Conservation (phyloP, 2,329 filamentous ascomycete species). For the Hirsutella minnesotensis region DNA sequence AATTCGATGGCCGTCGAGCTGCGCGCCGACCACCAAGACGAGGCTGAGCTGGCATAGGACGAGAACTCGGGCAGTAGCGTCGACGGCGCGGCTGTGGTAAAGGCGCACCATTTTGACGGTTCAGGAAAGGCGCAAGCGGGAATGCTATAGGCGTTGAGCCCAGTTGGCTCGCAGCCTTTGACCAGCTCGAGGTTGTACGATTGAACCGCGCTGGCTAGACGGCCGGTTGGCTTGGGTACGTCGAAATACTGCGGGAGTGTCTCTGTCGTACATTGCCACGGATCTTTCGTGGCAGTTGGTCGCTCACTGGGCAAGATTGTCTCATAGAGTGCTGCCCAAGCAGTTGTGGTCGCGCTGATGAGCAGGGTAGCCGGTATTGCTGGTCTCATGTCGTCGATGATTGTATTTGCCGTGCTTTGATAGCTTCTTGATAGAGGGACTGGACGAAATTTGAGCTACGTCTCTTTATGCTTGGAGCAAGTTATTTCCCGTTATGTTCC, state of each 20-base stretch:
- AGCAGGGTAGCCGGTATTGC: neutral
- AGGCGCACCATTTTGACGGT: neutral
- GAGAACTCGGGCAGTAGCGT: neutral
- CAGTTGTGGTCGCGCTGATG: neutral
- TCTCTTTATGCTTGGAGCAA: too few species aligned
- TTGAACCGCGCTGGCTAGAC: neutral
- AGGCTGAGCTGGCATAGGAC: neutral
- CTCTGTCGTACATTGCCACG: neutral
- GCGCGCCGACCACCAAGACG: neutral
- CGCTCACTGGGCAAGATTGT: neutral
- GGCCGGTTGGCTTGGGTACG: neutral
- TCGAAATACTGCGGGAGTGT: neutral
- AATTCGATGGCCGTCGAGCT: neutral
- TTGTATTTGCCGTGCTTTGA: too few species aligned
- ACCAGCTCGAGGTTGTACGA: neutral
- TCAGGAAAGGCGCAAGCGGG: neutral
- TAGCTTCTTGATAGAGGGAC: too few species aligned
- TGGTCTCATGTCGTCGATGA: neutral
- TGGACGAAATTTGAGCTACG: too few species aligned
- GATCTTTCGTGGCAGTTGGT: neutral
- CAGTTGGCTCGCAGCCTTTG: neutral
- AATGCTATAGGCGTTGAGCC: neutral
- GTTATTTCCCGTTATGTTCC: too few species aligned
- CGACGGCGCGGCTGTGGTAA: neutral
- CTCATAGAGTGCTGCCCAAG: neutral